Conservation (phyloP, 768 basidiomycete genomes). For the Tylopilus subfusipes region DNA sequence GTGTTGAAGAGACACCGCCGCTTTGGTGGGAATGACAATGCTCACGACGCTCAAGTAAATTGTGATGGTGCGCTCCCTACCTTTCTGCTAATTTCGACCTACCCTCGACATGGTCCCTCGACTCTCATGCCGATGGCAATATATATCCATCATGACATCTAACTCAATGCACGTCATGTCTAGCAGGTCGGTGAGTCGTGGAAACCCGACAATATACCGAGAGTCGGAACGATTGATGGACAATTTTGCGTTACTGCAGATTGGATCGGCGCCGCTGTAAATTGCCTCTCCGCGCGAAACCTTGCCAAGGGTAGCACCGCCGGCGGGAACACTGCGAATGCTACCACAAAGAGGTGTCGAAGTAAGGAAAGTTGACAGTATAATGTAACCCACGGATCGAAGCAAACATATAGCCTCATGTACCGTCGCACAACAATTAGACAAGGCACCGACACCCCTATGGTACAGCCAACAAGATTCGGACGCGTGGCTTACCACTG, state of each 20-base stretch:
- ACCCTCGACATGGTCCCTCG: too few species aligned
- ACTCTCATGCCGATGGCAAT: too few species aligned
- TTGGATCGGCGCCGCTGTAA: neutral
- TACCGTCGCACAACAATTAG: conserved; percentile 13
- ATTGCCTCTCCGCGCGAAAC: conserved; percentile 1
- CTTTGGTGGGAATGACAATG: neutral
- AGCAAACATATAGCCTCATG: conserved; percentile 11
- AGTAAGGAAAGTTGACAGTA: conserved; percentile 9
- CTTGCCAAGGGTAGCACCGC: neutral
- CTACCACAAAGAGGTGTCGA: conserved; percentile 1
- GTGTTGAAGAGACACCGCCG: neutral
- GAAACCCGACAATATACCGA: too few species aligned
- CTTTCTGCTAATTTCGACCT: too few species aligned
- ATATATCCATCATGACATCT: too few species aligned
- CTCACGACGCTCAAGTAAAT: too few species aligned
- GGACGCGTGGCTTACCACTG: conserved; percentile 15
- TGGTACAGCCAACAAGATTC: conserved; percentile 22
- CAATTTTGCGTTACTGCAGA: neutral
- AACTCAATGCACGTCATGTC: too few species aligned
- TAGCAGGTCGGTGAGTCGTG: too few species aligned
- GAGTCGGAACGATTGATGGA: neutral
- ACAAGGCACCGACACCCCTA: conserved; percentile 15
- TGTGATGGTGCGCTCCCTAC: too few species aligned
- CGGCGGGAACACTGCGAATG: neutral
- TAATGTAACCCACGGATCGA: conserved; percentile 5